Conservation (phyloP, 106 monocot genomes). For the Xerophyta viscosa region DNA sequence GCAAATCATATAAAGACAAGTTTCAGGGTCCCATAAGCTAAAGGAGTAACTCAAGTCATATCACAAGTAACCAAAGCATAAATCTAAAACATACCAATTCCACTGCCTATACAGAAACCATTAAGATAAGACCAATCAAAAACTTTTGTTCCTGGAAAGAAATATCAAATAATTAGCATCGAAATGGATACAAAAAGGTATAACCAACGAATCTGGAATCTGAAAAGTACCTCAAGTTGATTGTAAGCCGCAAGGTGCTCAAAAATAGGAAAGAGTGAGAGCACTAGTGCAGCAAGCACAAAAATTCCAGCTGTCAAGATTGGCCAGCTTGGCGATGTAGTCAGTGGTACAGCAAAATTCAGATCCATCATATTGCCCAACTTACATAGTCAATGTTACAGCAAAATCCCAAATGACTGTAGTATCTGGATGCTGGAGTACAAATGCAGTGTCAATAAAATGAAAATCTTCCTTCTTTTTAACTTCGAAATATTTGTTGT, state of each 20-base stretch:
- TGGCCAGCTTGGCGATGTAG: constrained; percentile 64
- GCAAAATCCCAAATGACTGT: too few species aligned
- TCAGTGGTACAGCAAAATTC: constrained; percentile 13
- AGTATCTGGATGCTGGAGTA: too few species aligned
- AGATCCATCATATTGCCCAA: constrained; percentile 43
- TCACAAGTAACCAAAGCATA: too few species aligned
- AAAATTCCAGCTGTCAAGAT: constrained; percentile 77
- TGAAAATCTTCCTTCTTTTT: too few species aligned
- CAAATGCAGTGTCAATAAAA: too few species aligned
- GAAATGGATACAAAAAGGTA: too few species aligned
- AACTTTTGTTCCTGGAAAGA: constrained; percentile 93
- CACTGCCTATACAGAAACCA: constrained; percentile 94
- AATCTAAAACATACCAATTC: constrained; percentile 65
- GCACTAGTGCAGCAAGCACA: constrained; percentile 54
- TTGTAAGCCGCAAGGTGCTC: constrained; percentile 84
- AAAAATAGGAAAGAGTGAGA: constrained; percentile 68
- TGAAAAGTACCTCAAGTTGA: constrained; percentile 99
- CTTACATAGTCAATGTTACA: too few species aligned
- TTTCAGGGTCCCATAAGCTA: too few species aligned
- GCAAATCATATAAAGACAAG: too few species aligned
- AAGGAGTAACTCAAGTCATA: too few species aligned
- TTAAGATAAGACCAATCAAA: constrained; percentile 91
- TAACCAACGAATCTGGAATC: too few species aligned
- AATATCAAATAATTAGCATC: constrained; percentile 8
- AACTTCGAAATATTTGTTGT: too few species aligned